A percentile compares a stretch with the other conserved stretches of the same genome.
These are phyloP conservation scores for Leishmania amazonensis DNA, from an alignment of 208 protist species.

Conservation along the genomic window DNA sequence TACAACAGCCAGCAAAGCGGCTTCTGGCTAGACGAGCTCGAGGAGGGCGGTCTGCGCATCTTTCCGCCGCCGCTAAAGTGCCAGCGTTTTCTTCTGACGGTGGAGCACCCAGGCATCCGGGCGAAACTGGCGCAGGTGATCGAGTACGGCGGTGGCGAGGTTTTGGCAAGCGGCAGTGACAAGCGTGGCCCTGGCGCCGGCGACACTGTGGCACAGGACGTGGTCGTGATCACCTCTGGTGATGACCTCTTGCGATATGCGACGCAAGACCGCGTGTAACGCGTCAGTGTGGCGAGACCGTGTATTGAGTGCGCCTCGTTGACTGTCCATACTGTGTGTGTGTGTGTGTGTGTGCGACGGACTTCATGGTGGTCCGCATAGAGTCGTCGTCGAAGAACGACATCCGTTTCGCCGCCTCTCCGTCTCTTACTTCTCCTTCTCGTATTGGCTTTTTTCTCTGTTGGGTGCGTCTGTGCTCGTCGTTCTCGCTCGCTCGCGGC, in stretches of 20 bases:
- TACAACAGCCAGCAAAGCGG: constrained; percentile 56
- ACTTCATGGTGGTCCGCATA: not conserved
- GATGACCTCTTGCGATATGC: constrained; percentile 80
- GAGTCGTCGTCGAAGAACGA: not conserved
- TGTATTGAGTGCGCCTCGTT: not conserved
- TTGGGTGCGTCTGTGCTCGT: too few species aligned
- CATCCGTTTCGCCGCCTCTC: not conserved
- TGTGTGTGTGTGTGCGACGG: not conserved
- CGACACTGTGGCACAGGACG: constrained; percentile 39
- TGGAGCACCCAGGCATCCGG: constrained; percentile 52
- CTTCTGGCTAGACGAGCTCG: constrained; percentile 84
- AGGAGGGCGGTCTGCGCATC: constrained; percentile 68
- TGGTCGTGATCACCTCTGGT: constrained; percentile 73
- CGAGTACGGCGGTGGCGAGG: constrained; percentile 82
- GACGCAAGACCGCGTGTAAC: constrained; percentile 40
- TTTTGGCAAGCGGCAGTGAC: constrained; percentile 32
- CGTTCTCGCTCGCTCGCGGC: too few species aligned
- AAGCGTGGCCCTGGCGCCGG: not conserved
- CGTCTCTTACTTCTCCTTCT: not conserved
- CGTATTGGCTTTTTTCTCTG: too few species aligned
- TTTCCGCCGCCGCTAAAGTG: constrained; percentile 74
- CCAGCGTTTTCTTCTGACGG: constrained; percentile 74
- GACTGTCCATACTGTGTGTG: not conserved
- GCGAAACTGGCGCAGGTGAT: constrained; percentile 75
- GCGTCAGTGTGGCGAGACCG: not conserved